A percentile compares a stretch with the other conserved stretches of the same genome.
Evolutionary conservation across 495 filamentous ascomycete genomes (phyloP).

Genomic region (Barbatosphaeria neglecta): DNA sequence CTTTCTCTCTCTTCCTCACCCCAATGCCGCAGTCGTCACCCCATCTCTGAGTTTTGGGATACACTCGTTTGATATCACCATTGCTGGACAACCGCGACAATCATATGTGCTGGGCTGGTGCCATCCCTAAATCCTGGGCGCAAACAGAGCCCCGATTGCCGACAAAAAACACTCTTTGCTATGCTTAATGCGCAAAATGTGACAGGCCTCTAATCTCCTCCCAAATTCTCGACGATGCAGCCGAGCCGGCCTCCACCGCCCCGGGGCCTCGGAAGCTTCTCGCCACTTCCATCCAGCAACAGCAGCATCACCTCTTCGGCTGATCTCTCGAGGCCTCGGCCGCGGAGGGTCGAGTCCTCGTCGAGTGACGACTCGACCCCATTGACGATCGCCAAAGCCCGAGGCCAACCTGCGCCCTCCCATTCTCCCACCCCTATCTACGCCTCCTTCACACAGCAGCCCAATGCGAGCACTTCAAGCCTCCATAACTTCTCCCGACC

Average conservation of each 20-base stretch:
- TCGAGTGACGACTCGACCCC: constrained; percentile 27
- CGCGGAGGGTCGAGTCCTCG: constrained; percentile 33
- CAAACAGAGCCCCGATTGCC: neutral
- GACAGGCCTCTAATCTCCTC: constrained; percentile 10
- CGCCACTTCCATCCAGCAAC: constrained; percentile 24
- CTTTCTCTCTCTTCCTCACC: too few relatives aligned
- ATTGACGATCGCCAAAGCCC: constrained; percentile 19
- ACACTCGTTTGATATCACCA: too few relatives aligned
- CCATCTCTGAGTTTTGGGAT: too few relatives aligned
- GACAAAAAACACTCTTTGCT: neutral
- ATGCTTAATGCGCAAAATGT: constrained; percentile 19
- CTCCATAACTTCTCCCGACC: constrained; percentile 48
- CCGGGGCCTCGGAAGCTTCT: constrained; percentile 44
- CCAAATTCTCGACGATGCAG: constrained; percentile 28
- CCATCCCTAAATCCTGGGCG: too few relatives aligned
- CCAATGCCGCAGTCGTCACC: too few relatives aligned
- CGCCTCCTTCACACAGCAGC: constrained; percentile 21
- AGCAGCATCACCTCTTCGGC: constrained; percentile 15
- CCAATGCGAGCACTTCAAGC: constrained; percentile 18
- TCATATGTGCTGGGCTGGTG: too few relatives aligned
- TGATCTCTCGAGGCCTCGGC: constrained; percentile 20
- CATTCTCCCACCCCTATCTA: constrained; percentile 21
- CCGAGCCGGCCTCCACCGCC: constrained; percentile 30
- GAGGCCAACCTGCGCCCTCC: constrained; percentile 10
- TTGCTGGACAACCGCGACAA: too few relatives aligned